Evolutionary conservation across 106 monocot genomes (phyloP).

Genomic region (Amphibolis antarctica): DNA sequence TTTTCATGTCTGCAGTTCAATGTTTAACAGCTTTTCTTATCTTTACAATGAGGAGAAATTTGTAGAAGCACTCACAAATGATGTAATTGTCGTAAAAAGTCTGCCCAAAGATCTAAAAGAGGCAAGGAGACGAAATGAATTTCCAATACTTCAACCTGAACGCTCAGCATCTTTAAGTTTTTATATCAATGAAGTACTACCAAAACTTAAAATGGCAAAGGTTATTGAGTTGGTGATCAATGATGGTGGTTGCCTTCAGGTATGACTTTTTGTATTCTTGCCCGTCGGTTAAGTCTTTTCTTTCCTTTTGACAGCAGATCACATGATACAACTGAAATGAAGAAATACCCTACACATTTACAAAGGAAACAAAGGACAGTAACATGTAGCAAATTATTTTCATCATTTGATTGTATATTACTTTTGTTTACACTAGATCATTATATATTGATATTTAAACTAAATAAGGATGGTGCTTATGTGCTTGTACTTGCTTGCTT

Average conservation of each 20-base stretch:
- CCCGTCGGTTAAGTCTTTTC: neutral
- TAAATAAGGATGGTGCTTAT: no score
- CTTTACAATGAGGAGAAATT: constrained; percentile 76
- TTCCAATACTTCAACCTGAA: constrained; percentile 48
- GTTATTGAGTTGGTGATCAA: constrained; percentile 54
- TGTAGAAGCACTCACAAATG: constrained; percentile 63
- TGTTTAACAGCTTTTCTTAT: constrained; percentile 85
- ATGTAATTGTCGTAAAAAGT: constrained; percentile 58
- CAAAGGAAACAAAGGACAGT: no score
- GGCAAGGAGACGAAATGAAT: constrained; percentile 59
- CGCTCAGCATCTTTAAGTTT: constrained; percentile 35
- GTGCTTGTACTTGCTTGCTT: no score
- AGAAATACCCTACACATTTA: neutral
- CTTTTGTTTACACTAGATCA: no score
- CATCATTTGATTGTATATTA: no score
- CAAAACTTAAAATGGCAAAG: constrained; percentile 63
- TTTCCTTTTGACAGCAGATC: no score
- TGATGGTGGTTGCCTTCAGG: constrained; percentile 84
- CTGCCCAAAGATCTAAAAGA: constrained; percentile 57
- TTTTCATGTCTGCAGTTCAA: constrained; percentile 28
- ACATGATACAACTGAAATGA: no score
- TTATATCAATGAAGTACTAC: constrained; percentile 56
- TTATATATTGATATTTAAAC: no score
- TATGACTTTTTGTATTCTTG: constrained; percentile 9
- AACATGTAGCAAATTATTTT: no score